Evolutionary conservation across 306 rosid species (phyloP).

Genomic region (Pachyrhizus erosus): DNA sequence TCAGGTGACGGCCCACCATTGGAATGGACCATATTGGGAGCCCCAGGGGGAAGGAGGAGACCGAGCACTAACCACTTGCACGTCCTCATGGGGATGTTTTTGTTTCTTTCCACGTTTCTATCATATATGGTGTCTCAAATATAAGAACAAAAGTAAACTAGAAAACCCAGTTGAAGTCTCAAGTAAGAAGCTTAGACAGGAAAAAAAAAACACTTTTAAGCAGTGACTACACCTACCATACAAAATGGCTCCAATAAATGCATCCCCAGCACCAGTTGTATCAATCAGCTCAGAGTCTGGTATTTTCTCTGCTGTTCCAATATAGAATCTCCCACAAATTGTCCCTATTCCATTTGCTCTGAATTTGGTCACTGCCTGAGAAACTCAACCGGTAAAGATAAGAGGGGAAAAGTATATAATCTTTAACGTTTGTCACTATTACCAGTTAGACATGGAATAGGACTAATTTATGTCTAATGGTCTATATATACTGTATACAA

Average conservation of each 20-base stretch:
- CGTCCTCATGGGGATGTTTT: neutral
- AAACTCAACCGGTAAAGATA: conserved; percentile 9
- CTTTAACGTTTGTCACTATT: conserved; percentile 1
- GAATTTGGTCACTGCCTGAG: conserved; percentile 64
- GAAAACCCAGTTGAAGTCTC: conserved; percentile 17
- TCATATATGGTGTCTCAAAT: neutral
- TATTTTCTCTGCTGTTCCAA: conserved; percentile 93
- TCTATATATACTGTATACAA: neutral
- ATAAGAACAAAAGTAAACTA: neutral
- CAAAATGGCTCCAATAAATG: conserved; percentile 90
- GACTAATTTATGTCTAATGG: neutral
- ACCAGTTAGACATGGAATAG: conserved; percentile 7
- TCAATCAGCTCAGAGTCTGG: conserved; percentile 78
- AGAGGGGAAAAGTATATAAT: neutral
- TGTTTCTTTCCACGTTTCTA: conserved; percentile 8
- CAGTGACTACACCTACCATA: conserved; percentile 63
- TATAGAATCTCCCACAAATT: conserved; percentile 74
- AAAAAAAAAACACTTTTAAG: neutral
- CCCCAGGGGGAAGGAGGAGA: neutral
- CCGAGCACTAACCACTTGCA: neutral
- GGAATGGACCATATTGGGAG: conserved; percentile 2
- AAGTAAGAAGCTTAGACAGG: conserved; percentile 1
- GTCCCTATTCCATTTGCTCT: conserved; percentile 74
- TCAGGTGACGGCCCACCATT: neutral
- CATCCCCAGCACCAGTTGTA: conserved; percentile 98